Evolutionary conservation across 2,329 filamentous ascomycete species (phyloP), one percentile per base, ranked within the genome.

Genomic region (Elsinoe fawcettii): DNA sequence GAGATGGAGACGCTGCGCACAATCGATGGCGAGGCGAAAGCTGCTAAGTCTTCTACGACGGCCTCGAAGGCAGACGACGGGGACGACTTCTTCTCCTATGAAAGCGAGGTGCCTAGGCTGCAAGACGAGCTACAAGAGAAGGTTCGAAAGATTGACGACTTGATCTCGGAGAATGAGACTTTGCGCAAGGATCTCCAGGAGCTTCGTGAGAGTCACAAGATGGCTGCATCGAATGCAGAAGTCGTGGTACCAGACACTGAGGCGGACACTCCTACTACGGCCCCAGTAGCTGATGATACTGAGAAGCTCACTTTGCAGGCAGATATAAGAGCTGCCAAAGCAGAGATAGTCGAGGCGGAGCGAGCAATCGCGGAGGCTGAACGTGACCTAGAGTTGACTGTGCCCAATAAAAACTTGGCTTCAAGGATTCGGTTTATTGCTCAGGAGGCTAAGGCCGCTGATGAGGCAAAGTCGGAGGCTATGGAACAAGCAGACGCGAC

Each of bases 11-110:
- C 77, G 14, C 66, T 86, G 16, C 79, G 80, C 61, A 67, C 70
- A 43, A 61, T 67, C 56, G 63, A 63, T 8, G 65, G 68, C 18
- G 60, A 56, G 27, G 12, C 23, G 44, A 25, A 58, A 55, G n/a
- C 20, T 46, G 43, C 36, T 12, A 43, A 41, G 22, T 56, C n/a
- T n/a, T 30, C 20, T 20, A 58, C 25, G 30, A 47, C 16, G 55
- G 60, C 57, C 18, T 20, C 14, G 23, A 36, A 60, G n/a, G 20
- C 51, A 16, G 25, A 62, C 1, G 67, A 75, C 7, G 69, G 71
- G 61, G 74, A 71, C 22, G 87, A 91, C 62, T 87, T 96, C 71
- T 96, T 96, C 72, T 96, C 90, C 0, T 95, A 90, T 64, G 91
- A 97, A 59, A 86, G 86, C 53, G 92, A 97, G 71, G 78, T 95